Evolutionary conservation across 805 yeast species (phyloP).

Genomic region (Monosporozyma aquatica): DNA sequence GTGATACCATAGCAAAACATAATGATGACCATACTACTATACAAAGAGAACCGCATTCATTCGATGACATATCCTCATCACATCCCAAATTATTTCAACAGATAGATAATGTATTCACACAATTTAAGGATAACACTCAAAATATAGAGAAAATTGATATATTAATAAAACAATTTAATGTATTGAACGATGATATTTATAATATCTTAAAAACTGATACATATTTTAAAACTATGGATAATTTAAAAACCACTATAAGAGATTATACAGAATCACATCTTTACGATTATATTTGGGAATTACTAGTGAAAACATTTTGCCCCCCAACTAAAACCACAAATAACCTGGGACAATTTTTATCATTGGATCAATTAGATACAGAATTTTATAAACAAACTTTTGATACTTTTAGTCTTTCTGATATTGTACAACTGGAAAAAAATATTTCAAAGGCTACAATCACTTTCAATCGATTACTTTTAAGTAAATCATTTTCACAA

Average conservation of each 20-base stretch:
- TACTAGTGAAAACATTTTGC: constrained; percentile 19
- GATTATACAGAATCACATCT: constrained; percentile 64
- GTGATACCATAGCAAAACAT: too few relatives aligned
- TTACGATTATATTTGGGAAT: constrained; percentile 58
- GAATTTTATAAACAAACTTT: constrained; percentile 32
- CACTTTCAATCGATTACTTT: constrained; percentile 40
- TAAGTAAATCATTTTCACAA: constrained; percentile 38
- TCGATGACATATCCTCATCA: too few relatives aligned
- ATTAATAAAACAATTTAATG: background rate
- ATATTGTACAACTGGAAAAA: constrained; percentile 31
- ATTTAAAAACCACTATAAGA: constrained; percentile 47
- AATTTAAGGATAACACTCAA: background rate
- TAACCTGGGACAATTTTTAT: constrained; percentile 15
- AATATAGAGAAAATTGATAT: background rate
- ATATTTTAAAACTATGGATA: constrained; percentile 10
- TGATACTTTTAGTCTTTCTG: constrained; percentile 22
- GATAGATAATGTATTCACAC: constrained; percentile 2
- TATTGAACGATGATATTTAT: constrained; percentile 1
- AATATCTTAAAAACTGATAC: constrained; percentile 9
- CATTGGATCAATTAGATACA: constrained; percentile 39
- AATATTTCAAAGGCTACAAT: constrained; percentile 43
- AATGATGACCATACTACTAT: too few relatives aligned
- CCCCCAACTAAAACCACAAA: background rate
- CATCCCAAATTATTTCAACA: constrained; percentile 6
- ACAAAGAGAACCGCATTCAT: too few relatives aligned